Percentiles rank a stretch among this genome's conserved stretches.
These are phyloP conservation scores for Fusarium zealandicum DNA, from an alignment of 2,329 filamentous ascomycete genomes.

Conservation along the genomic window DNA sequence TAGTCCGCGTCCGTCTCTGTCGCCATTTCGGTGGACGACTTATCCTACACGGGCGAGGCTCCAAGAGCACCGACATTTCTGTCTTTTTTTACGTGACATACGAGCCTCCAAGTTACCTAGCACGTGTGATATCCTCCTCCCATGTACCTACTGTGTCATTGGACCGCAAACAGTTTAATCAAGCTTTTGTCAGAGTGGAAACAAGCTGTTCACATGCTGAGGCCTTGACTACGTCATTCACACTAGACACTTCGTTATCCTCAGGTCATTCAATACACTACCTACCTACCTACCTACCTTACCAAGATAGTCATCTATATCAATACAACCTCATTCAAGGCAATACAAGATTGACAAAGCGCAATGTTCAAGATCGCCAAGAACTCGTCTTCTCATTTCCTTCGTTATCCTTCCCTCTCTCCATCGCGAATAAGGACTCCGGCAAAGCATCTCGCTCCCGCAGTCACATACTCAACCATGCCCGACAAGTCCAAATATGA, in stretches of 20 bases:
- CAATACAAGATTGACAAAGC: neutral
- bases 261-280: neutral
- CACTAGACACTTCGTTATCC: neutral
- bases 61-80: conserved; percentile 57
- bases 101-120: neutral
- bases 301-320: too few relatives aligned
- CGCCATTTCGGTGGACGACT: conserved; percentile 29
- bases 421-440: neutral
- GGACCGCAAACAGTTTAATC: neutral
- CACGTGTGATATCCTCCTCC: neutral
- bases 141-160: neutral
- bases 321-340: neutral
- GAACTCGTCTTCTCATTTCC: neutral
- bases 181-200: conserved; percentile 33
- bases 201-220: conserved; percentile 2
- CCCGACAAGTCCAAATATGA: conserved; percentile 40
- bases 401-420: conserved; percentile 1
- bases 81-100: neutral
- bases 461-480: conserved; percentile 16
- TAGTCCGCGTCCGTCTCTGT: conserved; percentile 58
- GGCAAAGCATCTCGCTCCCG: neutral
- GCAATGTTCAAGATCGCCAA: conserved; percentile 16
- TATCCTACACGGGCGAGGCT: conserved; percentile 58
- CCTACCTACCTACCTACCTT: too few relatives aligned
- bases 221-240: conserved; percentile 31